A percentile compares a stretch with the other conserved stretches of the same genome.
Conservation (phyloP, 169 alveolate genomes). For the Theileria orientalis region DNA sequence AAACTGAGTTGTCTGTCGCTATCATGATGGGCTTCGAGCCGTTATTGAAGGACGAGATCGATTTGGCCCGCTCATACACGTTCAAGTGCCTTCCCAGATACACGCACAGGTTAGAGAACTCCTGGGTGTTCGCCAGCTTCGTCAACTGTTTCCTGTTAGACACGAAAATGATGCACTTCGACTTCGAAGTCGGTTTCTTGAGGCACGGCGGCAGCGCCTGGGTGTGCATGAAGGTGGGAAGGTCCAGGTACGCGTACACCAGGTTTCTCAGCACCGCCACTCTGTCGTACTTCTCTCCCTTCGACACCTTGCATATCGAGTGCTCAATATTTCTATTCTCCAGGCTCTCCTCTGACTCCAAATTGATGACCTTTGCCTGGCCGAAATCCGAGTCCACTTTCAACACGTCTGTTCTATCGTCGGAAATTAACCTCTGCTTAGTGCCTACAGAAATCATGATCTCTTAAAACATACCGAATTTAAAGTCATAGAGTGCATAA, state of each 20-base stretch:
- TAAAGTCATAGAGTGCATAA: conserved; percentile 46
- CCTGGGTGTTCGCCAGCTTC: conserved; percentile 22
- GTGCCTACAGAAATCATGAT: conserved; percentile 24
- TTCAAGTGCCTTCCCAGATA: conserved; percentile 41
- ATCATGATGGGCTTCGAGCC: conserved; percentile 52
- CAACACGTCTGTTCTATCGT: conserved; percentile 50
- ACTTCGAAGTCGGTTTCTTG: conserved; percentile 20
- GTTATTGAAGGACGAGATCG: conserved; percentile 24
- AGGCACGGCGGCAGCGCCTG: conserved; percentile 26
- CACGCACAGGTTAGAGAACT: conserved; percentile 27
- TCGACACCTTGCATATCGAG: conserved; percentile 50
- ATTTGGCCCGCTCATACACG: conserved; percentile 41
- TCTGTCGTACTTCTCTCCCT: conserved; percentile 31
- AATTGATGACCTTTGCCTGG: neutral
- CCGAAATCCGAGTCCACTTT: conserved; percentile 54
- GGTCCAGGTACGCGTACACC: conserved; percentile 33
- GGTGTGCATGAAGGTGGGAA: conserved; percentile 39
- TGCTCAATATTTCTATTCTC: conserved; percentile 30
- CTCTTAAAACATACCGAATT: neutral
- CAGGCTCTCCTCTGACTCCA: neutral
- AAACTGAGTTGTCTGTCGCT: conserved; percentile 49
- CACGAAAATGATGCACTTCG: conserved; percentile 51
- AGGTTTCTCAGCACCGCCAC: conserved; percentile 27
- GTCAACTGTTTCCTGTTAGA: conserved; percentile 50
- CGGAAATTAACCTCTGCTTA: conserved; percentile 38